Evolutionary conservation across 768 basidiomycete species (phyloP).

Genomic region (Rhodotorula taiwanensis): DNA sequence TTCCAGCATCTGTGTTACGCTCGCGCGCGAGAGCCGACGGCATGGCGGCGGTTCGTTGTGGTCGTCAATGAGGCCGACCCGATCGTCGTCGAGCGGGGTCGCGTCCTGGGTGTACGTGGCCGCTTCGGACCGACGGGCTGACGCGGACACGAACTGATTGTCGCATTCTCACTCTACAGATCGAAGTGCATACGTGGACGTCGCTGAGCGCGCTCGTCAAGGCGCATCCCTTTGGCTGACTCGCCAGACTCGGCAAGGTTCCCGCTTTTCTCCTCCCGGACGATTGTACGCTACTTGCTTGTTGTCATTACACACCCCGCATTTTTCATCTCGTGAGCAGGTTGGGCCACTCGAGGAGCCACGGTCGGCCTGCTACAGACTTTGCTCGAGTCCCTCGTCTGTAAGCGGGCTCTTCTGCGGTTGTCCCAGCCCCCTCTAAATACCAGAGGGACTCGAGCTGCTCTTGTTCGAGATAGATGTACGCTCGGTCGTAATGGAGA

Average conservation of each 20-base stretch:
- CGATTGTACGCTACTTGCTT: no score
- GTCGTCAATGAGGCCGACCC: slow-evolving; percentile 1
- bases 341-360: slow-evolving; percentile 3
- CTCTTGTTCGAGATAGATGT: slow-evolving; percentile 58
- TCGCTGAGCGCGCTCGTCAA: background rate
- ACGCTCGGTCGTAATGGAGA: slow-evolving; percentile 66
- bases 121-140: no score
- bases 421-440: slow-evolving; percentile 36
- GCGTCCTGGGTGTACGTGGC: slow-evolving; percentile 10
- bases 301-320: background rate
- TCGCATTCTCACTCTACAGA: background rate
- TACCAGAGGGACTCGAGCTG: slow-evolving; percentile 53
- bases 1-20: background rate
- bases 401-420: background rate
- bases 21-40: slow-evolving; percentile 2
- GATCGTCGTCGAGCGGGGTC: background rate
- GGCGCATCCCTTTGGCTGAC: slow-evolving; percentile 1
- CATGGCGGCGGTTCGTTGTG: slow-evolving; percentile 17
- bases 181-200: slow-evolving; percentile 15
- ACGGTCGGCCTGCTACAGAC: slow-evolving; percentile 8
- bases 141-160: no score
- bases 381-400: background rate
- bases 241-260: no score
- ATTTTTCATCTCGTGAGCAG: background rate
- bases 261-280: background rate